A percentile compares a stretch with the other conserved stretches of the same genome.
These are phyloP conservation scores for Teunomyces panamensis DNA, from an alignment of 805 yeast genomes.

Conservation along the genomic window DNA sequence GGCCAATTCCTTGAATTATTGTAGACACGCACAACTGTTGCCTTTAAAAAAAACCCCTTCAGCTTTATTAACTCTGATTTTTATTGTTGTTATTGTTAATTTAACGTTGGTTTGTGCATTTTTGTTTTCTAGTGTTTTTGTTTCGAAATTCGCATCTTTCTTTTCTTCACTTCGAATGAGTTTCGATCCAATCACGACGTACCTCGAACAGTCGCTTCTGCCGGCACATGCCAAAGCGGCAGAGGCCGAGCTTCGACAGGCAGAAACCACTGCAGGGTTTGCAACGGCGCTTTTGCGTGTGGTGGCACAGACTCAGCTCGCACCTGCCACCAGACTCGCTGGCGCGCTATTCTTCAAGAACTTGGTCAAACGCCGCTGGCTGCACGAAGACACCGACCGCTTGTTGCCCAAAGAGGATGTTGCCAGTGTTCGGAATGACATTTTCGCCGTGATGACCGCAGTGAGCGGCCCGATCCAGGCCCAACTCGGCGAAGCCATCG, in stretches of 20 bases:
- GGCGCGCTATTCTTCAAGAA: constrained; percentile 91
- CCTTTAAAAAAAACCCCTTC: no score
- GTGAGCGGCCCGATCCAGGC: constrained; percentile 77
- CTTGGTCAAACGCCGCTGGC: constrained; percentile 80
- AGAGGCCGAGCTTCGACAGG: constrained; percentile 58
- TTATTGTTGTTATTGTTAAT: no score
- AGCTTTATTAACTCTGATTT: no score
- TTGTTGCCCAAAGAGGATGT: constrained; percentile 61
- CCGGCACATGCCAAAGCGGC: constrained; percentile 65
- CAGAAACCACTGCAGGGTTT: constrained; percentile 73
- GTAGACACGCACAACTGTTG: no score
- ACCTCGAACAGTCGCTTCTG: constrained; percentile 60
- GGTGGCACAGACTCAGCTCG: constrained; percentile 59
- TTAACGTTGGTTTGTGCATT: no score
- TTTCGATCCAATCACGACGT: constrained; percentile 50
- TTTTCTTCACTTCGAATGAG: no score
- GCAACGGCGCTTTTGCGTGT: constrained; percentile 72
- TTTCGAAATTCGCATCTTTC: no score
- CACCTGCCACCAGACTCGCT: constrained; percentile 67
- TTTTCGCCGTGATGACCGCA: constrained; percentile 80
- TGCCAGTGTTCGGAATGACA: constrained; percentile 65
- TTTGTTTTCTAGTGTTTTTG: no score
- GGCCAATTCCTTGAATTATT: no score
- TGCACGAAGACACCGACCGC: constrained; percentile 83
- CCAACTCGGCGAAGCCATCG: constrained; percentile 94